Evolutionary conservation across 2,329 filamentous ascomycete species (phyloP).

Genomic region (Penicillium sp.): DNA sequence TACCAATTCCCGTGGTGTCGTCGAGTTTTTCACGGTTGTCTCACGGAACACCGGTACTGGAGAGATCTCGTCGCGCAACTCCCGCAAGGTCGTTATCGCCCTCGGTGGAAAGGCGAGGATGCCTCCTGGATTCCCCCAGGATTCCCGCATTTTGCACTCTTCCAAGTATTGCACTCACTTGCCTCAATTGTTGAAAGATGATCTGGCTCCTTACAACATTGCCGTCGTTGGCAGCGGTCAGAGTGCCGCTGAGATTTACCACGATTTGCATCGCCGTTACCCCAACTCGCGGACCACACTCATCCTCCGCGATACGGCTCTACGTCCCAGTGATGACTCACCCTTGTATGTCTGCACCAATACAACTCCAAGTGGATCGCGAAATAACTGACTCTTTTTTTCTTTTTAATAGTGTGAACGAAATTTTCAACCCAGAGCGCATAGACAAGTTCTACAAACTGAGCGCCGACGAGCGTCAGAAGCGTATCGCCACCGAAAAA

Average conservation of each 20-base stretch:
- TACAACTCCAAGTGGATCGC: background rate
- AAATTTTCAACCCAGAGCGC: constrained; percentile 87
- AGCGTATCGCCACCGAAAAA: constrained; percentile 64
- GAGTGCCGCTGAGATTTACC: constrained; percentile 92
- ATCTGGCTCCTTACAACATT: constrained; percentile 58
- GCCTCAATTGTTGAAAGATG: constrained; percentile 39
- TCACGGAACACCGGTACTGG: constrained; percentile 57
- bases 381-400: constrained; percentile 6
- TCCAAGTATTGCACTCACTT: constrained; percentile 67
- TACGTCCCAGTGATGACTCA: constrained; percentile 90
- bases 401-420: constrained; percentile 67
- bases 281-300: constrained; percentile 74
- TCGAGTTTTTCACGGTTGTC: constrained; percentile 64
- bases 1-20: constrained; percentile 44
- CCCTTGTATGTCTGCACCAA: constrained; percentile 66
- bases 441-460: constrained; percentile 73
- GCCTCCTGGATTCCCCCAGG: constrained; percentile 64
- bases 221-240: constrained; percentile 87
- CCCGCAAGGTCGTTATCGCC: constrained; percentile 59
- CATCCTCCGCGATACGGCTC: constrained; percentile 75
- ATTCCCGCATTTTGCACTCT: constrained; percentile 76
- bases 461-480: constrained; percentile 58
- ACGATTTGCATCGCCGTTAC: constrained; percentile 77
- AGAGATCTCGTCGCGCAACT: constrained; percentile 37
- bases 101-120: constrained; percentile 66